These are phyloP conservation scores for Neocallimastix lanati DNA, from an alignment of 192 early-diverging fungal genomes.

Conservation along the genomic window DNA sequence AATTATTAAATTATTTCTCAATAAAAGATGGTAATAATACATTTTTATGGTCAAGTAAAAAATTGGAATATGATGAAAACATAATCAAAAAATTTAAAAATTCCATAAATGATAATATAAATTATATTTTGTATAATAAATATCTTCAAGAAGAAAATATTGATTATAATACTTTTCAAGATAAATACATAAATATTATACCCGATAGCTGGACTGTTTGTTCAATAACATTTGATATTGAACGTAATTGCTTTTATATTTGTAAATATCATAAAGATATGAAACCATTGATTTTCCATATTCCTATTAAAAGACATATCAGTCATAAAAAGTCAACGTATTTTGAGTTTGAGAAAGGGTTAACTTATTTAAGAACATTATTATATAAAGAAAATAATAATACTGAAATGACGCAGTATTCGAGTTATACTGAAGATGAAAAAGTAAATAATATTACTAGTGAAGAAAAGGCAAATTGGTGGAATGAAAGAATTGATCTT, in stretches of 20 bases:
- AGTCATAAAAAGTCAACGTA: slow-evolving; percentile 13
- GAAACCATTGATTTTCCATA: slow-evolving; percentile 38
- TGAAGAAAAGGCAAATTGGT: slow-evolving; percentile 63
- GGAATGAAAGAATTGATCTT: slow-evolving; percentile 47
- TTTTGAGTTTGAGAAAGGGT: slow-evolving; percentile 23
- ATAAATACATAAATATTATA: slow-evolving; percentile 27
- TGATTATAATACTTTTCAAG: slow-evolving; percentile 19
- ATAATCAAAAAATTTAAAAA: neutral
- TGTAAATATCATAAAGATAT: slow-evolving; percentile 27
- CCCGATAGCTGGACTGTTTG: slow-evolving; percentile 60
- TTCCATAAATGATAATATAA: neutral
- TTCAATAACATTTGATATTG: slow-evolving; percentile 53
- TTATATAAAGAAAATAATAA: slow-evolving; percentile 36
- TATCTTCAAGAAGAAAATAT: slow-evolving; percentile 9
- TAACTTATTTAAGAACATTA: slow-evolving; percentile 49
- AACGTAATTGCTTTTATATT: slow-evolving; percentile 47
- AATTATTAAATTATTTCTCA: neutral
- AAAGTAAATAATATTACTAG: slow-evolving; percentile 5
- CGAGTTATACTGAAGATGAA: neutral
- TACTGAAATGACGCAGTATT: slow-evolving; percentile 5
- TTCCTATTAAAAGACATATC: slow-evolving; percentile 49
- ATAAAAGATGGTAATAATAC: neutral
- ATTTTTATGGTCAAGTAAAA: neutral
- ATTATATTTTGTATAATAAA: neutral
- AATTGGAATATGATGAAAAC: neutral